These are phyloP conservation scores for Phytophthora europaea DNA, from an alignment of 352 stramenopile genomes.

Conservation along the genomic window DNA sequence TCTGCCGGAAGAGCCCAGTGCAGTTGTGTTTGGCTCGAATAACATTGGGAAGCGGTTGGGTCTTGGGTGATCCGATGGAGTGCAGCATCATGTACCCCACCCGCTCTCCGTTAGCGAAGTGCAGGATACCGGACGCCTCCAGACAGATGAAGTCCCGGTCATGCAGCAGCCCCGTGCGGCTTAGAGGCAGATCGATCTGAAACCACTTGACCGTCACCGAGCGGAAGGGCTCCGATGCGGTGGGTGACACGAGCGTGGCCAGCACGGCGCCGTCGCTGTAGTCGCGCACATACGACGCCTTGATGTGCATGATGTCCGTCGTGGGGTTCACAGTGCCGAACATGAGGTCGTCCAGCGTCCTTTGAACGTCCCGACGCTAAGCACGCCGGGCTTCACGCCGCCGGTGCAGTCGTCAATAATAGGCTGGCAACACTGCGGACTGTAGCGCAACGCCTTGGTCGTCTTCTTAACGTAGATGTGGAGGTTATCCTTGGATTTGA, in stretches of 20 bases:
- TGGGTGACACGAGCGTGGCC: slow-evolving; percentile 45
- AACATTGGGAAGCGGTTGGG: slow-evolving; percentile 26
- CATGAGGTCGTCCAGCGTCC: slow-evolving; percentile 71
- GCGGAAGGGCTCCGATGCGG: slow-evolving; percentile 44
- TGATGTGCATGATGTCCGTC: slow-evolving; percentile 58
- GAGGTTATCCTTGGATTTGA: slow-evolving; percentile 36
- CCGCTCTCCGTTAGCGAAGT: slow-evolving; percentile 50
- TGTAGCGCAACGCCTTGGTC: background rate
- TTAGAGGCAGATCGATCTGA: slow-evolving; percentile 43
- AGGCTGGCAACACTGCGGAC: background rate
- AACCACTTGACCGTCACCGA: slow-evolving; percentile 60
- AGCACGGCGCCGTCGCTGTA: slow-evolving; percentile 56
- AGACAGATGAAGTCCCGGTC: slow-evolving; percentile 69
- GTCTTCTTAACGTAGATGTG: slow-evolving; percentile 34
- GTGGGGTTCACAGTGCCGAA: slow-evolving; percentile 58
- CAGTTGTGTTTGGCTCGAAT: slow-evolving; percentile 55
- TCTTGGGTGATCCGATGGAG: slow-evolving; percentile 52
- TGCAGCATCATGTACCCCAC: slow-evolving; percentile 70
- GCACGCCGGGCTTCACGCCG: slow-evolving; percentile 40
- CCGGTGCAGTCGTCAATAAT: slow-evolving; percentile 15
- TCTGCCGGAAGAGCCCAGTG: slow-evolving; percentile 53
- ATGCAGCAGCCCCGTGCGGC: slow-evolving; percentile 48
- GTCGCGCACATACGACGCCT: slow-evolving; percentile 56
- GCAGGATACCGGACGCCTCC: slow-evolving; percentile 55
- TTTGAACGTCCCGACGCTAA: slow-evolving; percentile 53